Evolutionary conservation across 306 rosid species (phyloP).

Genomic region (Cucumis hystrix): DNA sequence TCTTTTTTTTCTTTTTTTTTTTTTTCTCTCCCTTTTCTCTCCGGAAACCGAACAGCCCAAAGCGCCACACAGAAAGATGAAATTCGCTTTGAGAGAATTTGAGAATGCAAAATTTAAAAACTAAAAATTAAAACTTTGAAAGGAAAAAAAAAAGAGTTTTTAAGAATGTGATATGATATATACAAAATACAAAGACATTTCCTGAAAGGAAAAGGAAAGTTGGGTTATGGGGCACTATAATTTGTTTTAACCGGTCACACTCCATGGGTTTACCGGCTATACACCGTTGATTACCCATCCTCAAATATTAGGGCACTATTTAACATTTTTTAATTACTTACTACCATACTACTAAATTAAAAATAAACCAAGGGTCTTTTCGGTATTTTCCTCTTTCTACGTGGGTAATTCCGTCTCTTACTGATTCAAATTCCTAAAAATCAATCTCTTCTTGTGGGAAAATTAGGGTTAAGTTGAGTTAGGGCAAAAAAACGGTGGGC

Average conservation of each 20-base stretch:
- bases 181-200: neutral
- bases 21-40: constrained; percentile 15
- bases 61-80: constrained; percentile 1
- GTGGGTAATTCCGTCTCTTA: neutral
- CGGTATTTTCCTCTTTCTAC: neutral
- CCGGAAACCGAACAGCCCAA: constrained; percentile 25
- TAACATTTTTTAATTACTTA: too few species aligned
- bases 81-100: neutral
- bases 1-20: constrained; percentile 12
- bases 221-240: constrained; percentile 12
- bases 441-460: neutral
- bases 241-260: constrained; percentile 27
- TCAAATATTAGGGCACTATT: constrained; percentile 19
- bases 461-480: constrained; percentile 1
- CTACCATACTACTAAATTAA: neutral
- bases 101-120: neutral
- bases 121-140: neutral
- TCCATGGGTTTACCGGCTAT: constrained; percentile 27
- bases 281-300: constrained; percentile 24
- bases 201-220: constrained; percentile 11
- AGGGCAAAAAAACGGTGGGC: neutral
- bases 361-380: neutral
- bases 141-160: neutral
- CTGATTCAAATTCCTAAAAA: neutral
- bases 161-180: constrained; percentile 17